These are phyloP conservation scores for Triglochin maritima DNA, from an alignment of 106 monocot species.

Conservation along the genomic window DNA sequence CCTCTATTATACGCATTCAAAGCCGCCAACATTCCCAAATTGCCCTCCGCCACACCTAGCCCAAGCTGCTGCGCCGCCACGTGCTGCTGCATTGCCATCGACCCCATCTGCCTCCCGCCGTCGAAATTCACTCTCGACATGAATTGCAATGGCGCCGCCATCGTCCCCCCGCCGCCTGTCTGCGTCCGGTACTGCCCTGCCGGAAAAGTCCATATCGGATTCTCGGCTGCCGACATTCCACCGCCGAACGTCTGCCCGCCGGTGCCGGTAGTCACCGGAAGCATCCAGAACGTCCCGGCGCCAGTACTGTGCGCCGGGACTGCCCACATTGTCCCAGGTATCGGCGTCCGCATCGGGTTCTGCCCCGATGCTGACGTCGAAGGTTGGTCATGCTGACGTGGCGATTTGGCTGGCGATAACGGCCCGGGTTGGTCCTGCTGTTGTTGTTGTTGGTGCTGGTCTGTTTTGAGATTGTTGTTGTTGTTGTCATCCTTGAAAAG, in stretches of 20 bases:
- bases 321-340: conserved; percentile 74
- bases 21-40: conserved; percentile 80
- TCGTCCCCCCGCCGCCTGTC: conserved; percentile 23
- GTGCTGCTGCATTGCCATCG: conserved; percentile 33
- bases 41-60: conserved; percentile 52
- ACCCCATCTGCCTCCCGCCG: conserved; percentile 26
- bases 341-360: conserved; percentile 23
- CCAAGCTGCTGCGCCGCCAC: conserved; percentile 45
- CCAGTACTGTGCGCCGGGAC: conserved; percentile 25
- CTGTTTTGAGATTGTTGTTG: conserved; percentile 9
- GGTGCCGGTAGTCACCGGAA: conserved; percentile 45
- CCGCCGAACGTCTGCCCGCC: conserved; percentile 4
- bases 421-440: background rate
- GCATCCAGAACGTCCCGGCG: conserved; percentile 91
- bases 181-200: conserved; percentile 44
- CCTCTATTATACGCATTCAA: conserved; percentile 55
- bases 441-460: conserved; percentile 9
- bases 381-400: background rate
- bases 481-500: conserved; percentile 65
- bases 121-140: conserved; percentile 65
- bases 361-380: conserved; percentile 6
- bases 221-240: conserved; percentile 17
- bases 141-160: conserved; percentile 82
- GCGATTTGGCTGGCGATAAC: too few relatives aligned
- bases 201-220: conserved; percentile 61